A percentile compares a stretch with the other conserved stretches of the same genome.
phyloP scores from a whole-genome alignment of 805 yeast genomes.

The Myxozyma monticola region DNA sequence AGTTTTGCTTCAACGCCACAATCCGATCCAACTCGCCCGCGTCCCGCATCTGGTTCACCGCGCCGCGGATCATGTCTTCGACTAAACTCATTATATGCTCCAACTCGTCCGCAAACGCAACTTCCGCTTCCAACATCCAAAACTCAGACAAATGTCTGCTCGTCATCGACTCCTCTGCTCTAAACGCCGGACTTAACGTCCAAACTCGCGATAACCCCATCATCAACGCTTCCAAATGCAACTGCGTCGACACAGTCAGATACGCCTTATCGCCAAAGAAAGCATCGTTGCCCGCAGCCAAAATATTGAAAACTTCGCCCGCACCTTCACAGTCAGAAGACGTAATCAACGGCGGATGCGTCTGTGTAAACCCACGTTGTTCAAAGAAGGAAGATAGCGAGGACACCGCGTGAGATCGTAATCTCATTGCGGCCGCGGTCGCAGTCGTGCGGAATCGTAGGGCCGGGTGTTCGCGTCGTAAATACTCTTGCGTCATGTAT shows the following conservation, averaged over 20 bases:
- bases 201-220: constrained; percentile 78
- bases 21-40: constrained; percentile 9
- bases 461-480: constrained; percentile 68
- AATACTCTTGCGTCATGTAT: constrained; percentile 59
- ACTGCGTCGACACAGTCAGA: constrained; percentile 87
- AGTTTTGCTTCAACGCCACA: constrained; percentile 4
- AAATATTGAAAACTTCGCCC: constrained; percentile 77
- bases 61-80: constrained; percentile 66
- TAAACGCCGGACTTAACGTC: constrained; percentile 86
- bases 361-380: constrained; percentile 59
- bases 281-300: neutral
- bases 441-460: constrained; percentile 71
- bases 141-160: constrained; percentile 90
- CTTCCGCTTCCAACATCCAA: constrained; percentile 96
- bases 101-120: constrained; percentile 61
- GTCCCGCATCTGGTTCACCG: constrained; percentile 37
- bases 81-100: constrained; percentile 62
- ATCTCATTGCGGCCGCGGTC: constrained; percentile 65
- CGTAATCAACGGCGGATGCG: constrained; percentile 83
- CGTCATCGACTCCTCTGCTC: constrained; percentile 92
- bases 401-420: constrained; percentile 67
- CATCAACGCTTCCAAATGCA: constrained; percentile 81
- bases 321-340: constrained; percentile 97
- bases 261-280: constrained; percentile 71
- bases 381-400: constrained; percentile 57